Evolutionary conservation across 306 rosid species (phyloP), one percentile per base, ranked within the genome.

Genomic region (Hippophae tibetana): DNA sequence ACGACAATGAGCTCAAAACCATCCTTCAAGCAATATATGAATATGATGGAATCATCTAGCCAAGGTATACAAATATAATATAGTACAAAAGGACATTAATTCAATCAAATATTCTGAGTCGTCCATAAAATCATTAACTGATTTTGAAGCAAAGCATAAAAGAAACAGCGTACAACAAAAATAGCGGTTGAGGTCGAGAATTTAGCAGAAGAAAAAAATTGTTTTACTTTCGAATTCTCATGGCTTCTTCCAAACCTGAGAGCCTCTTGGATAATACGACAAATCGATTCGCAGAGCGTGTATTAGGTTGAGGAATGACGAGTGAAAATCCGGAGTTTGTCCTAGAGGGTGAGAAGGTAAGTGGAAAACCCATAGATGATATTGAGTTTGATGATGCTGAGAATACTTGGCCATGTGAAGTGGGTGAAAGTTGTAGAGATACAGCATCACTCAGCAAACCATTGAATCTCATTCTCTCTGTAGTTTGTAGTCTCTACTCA

Each of bases 191-290:
- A 4, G 5, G 52, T 9, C 7, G 23, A 45, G 42, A 48, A 1
- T 60, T 43, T 31, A 31, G 38, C 38, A 9, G 43, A 48, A 13
- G 7, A 10, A 48, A 10, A 10, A 48, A 48, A 48, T 10, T 48
- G 13, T 23, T 14, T 68, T 82, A 92, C 99, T 86, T 83, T 69
- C 43, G 76, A 69, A 88, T 78, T 78, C 76, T 82, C 74, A 79
- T 72, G 74, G 93, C 96, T 71, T 92, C 96, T 66, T 82, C 84
- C 78, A 88, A 71, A 25, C 95, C 93, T 6, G 89, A 72, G 11
- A 83, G 12, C 68, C 55, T 92, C 61, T 74, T 76, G 26, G 90
- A 50, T 10, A 67, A 72, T 25, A 92, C 81, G 64, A 80, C 68
- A 70, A 78, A 74, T 49, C 66, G 70, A 9, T 71, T 79, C 42